Evolutionary conservation across 129 eudicot species (phyloP).

Genomic region (Logfia minima): DNA sequence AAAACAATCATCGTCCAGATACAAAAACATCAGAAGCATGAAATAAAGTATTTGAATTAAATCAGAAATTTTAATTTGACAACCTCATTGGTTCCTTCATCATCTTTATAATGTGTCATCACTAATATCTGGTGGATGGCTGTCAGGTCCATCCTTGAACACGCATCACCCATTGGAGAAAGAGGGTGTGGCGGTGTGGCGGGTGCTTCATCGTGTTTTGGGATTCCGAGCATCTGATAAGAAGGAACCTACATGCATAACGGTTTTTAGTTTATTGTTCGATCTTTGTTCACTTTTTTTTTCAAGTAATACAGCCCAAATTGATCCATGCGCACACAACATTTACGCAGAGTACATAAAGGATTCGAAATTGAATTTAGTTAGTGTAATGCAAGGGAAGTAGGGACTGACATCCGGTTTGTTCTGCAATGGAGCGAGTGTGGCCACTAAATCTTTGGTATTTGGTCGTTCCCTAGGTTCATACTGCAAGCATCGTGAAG

Average conservation of each 20-base stretch:
- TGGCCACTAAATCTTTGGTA: constrained; percentile 66
- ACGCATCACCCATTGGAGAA: constrained; percentile 96
- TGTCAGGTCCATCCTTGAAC: constrained; percentile 80
- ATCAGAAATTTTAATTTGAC: constrained; percentile 12
- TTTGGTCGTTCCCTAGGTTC: constrained; percentile 95
- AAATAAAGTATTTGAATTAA: constrained; percentile 7
- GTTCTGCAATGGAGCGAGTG: constrained; percentile 74
- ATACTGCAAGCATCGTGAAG: constrained; percentile 84
- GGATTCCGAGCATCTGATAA: constrained; percentile 77
- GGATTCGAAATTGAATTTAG: neutral
- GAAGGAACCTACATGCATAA: constrained; percentile 61
- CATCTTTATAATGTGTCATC: constrained; percentile 23
- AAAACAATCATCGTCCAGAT: neutral
- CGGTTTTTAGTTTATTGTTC: neutral
- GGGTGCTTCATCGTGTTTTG: constrained; percentile 80
- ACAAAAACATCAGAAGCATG: constrained; percentile 6
- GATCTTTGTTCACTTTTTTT: neutral
- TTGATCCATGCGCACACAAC: neutral
- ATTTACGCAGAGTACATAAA: neutral
- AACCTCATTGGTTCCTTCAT: constrained; percentile 83
- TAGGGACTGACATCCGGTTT: constrained; percentile 57
- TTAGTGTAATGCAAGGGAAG: neutral
- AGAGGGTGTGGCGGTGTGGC: constrained; percentile 78
- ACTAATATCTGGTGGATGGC: constrained; percentile 67
- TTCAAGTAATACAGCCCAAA: neutral